Percentiles rank a stretch among this genome's conserved stretches.
Conservation (phyloP, 768 basidiomycete species). For the Pisolithus marmoratus region DNA sequence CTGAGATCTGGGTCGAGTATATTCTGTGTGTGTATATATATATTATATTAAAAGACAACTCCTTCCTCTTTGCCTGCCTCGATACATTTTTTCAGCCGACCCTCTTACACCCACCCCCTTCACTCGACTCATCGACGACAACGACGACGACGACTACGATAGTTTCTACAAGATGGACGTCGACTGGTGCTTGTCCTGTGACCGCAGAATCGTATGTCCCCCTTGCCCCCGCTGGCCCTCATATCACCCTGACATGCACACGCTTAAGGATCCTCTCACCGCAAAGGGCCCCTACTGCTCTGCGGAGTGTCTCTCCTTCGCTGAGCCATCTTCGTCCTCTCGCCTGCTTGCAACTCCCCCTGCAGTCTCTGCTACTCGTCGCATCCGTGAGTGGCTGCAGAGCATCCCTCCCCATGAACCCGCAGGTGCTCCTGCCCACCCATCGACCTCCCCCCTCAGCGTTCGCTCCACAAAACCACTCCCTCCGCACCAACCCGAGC, state of each 20-base stretch:
- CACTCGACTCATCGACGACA: background rate
- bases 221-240: background rate
- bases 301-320: slow-evolving; percentile 32
- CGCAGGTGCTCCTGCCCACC: slow-evolving; percentile 24
- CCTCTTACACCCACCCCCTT: background rate
- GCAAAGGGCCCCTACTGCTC: slow-evolving; percentile 50
- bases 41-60: no score
- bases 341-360: background rate
- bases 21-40: no score
- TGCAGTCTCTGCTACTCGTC: slow-evolving; percentile 3
- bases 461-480: slow-evolving; percentile 8
- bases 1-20: slow-evolving; percentile 16
- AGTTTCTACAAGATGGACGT: slow-evolving; percentile 43
- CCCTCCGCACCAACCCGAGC: slow-evolving; percentile 21
- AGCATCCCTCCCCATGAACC: slow-evolving; percentile 28
- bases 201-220: slow-evolving; percentile 48
- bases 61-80: no score
- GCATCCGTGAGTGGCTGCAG: slow-evolving; percentile 26
- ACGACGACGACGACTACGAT: no score
- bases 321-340: slow-evolving; percentile 31
- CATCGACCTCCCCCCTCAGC: slow-evolving; percentile 15
- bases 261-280: slow-evolving; percentile 25
- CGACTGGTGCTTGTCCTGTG: slow-evolving; percentile 69
- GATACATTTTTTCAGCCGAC: slow-evolving; percentile 11
- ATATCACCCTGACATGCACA: background rate